phyloP scores from a whole-genome alignment of 176 grass and related monocot genomes.

The Phoenix roebelenii region DNA sequence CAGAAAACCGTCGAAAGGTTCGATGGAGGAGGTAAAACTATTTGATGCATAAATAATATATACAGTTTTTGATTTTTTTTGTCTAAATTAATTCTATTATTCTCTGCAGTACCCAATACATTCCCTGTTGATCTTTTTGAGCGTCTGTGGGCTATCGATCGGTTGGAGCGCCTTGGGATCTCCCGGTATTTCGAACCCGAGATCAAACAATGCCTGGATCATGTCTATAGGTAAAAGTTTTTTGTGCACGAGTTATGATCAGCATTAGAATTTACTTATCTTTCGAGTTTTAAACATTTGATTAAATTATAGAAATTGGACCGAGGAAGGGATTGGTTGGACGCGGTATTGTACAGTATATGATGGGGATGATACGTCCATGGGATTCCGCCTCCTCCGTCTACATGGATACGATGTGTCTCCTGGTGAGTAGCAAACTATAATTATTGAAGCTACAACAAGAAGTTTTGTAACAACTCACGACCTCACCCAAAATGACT shows the following conservation, averaged over 20 bases:
- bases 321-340: conserved; percentile 82
- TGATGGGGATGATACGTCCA: conserved; percentile 78
- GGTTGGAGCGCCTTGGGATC: conserved; percentile 64
- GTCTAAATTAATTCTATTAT: too few relatives aligned
- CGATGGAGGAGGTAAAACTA: conserved; percentile 52
- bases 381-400: conserved; percentile 78
- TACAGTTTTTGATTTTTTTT: too few relatives aligned
- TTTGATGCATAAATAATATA: too few relatives aligned
- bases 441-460: too few relatives aligned
- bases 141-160: conserved; percentile 60
- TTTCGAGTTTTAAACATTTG: too few relatives aligned
- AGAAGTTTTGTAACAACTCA: too few relatives aligned
- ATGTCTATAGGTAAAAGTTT: conserved; percentile 45
- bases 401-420: conserved; percentile 74
- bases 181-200: conserved; percentile 53
- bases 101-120: conserved; percentile 49
- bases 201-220: conserved; percentile 59
- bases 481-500: too few relatives aligned
- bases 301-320: conserved; percentile 47
- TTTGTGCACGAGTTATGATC: too few relatives aligned
- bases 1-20: conserved; percentile 43
- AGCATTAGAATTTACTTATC: too few relatives aligned
- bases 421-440: conserved; percentile 30
- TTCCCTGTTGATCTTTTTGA: conserved; percentile 83
- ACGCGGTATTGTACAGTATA: conserved; percentile 49